A percentile compares a stretch with the other conserved stretches of the same genome.
These are phyloP conservation scores for Papiliotrema laurentii DNA, from an alignment of 1,284 basidiomycete species.

Conservation along the genomic window DNA sequence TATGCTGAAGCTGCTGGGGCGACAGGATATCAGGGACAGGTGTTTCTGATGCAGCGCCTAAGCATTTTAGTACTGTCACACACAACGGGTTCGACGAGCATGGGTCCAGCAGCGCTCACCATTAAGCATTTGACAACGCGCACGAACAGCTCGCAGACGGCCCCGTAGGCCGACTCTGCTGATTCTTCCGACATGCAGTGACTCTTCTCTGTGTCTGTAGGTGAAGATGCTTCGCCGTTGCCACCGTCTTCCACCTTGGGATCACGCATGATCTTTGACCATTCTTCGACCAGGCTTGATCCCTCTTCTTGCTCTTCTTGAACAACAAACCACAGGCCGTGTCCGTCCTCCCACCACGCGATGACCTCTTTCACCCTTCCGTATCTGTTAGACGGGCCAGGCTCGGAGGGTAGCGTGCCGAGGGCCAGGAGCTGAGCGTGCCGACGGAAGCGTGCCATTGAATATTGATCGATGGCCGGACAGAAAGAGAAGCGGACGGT, in stretches of 20 bases:
- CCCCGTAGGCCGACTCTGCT: slow-evolving; percentile 10
- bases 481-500: slow-evolving; percentile 4
- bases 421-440: slow-evolving; percentile 23
- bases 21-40: slow-evolving; percentile 27
- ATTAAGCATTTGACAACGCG: slow-evolving; percentile 19
- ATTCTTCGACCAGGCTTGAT: slow-evolving; percentile 5
- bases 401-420: slow-evolving; percentile 12
- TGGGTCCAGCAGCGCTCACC: slow-evolving; percentile 12
- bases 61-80: slow-evolving; percentile 2
- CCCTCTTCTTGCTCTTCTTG: not conserved
- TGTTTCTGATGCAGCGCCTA: slow-evolving; percentile 26
- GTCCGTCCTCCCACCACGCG: slow-evolving; percentile 36
- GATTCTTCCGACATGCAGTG: not conserved
- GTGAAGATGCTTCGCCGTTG: not conserved
- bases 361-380: slow-evolving; percentile 8
- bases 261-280: slow-evolving; percentile 11
- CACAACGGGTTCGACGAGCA: too few relatives aligned
- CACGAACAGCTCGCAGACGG: slow-evolving; percentile 21
- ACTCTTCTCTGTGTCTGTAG: not conserved
- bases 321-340: slow-evolving; percentile 26
- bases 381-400: slow-evolving; percentile 2
- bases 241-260: slow-evolving; percentile 9
- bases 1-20: slow-evolving; percentile 23
- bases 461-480: not conserved
- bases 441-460: slow-evolving; percentile 16